Percentiles rank a stretch among this genome's conserved stretches.
These are phyloP conservation scores for Olyra latifolia DNA, from an alignment of 176 grass and related monocot genomes.

Conservation along the genomic window DNA sequence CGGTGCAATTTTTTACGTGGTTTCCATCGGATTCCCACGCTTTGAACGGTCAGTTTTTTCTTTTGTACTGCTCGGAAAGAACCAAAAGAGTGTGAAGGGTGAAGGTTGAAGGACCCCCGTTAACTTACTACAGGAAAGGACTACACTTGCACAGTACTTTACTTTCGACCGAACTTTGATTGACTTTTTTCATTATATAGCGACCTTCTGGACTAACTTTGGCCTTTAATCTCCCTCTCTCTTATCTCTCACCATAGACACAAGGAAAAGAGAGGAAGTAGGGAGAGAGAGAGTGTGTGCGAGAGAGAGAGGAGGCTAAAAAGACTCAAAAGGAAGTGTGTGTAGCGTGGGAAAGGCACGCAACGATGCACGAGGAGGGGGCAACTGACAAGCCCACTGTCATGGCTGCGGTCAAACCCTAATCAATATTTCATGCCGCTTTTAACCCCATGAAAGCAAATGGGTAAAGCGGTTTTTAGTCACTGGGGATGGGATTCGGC, in stretches of 20 bases:
- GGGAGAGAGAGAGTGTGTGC: not conserved
- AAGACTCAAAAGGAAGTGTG: constrained; percentile 49
- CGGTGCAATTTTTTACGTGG: not conserved
- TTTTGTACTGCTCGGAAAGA: not conserved
- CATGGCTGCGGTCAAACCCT: constrained; percentile 34
- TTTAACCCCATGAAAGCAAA: constrained; percentile 34
- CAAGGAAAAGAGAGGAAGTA: not conserved
- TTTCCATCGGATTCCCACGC: not conserved
- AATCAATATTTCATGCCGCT: constrained; percentile 31
- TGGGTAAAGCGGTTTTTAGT: constrained; percentile 44
- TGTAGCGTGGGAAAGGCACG: constrained; percentile 29
- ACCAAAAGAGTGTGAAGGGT: not conserved
- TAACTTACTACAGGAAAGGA: not conserved
- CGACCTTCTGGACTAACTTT: constrained; percentile 33
- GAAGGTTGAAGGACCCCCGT: not conserved
- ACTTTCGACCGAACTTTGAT: constrained; percentile 24
- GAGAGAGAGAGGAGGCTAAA: too few relatives aligned
- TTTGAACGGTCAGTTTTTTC: not conserved
- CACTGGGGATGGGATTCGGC: constrained; percentile 37
- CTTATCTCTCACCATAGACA: not conserved
- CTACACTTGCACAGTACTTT: constrained; percentile 6
- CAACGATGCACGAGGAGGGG: constrained; percentile 34
- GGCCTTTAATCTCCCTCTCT: constrained; percentile 24
- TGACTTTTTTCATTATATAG: constrained; percentile 48
- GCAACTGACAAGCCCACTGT: constrained; percentile 33